Conservation (phyloP, 495 filamentous ascomycete species). For the Penicillium diatomitis region DNA sequence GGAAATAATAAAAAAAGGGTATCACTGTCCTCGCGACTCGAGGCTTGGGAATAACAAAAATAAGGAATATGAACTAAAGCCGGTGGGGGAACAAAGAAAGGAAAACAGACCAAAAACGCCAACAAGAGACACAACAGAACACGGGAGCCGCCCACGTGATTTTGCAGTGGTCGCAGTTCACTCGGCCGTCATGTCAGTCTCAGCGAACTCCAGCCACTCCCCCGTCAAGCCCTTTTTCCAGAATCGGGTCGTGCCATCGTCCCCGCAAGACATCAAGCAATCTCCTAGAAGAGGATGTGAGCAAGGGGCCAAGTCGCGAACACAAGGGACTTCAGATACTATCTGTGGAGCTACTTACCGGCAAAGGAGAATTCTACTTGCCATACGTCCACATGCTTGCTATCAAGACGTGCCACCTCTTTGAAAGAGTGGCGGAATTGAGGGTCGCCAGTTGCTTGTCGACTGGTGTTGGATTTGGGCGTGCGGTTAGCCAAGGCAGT, state of each 20-base stretch:
- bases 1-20: no score
- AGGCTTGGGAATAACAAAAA: no score
- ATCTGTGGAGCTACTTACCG: slow-evolving; percentile 17
- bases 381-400: slow-evolving; percentile 42
- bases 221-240: slow-evolving; percentile 43
- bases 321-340: no score
- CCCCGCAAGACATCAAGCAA: slow-evolving; percentile 40
- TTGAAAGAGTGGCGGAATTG: slow-evolving; percentile 39
- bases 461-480: slow-evolving; percentile 22
- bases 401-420: slow-evolving; percentile 39
- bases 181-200: slow-evolving; percentile 34
- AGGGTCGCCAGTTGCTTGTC: slow-evolving; percentile 23
- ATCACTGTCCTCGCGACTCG: no score
- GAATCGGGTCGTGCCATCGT: slow-evolving; percentile 40
- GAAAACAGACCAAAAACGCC: no score
- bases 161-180: slow-evolving; percentile 3
- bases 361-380: slow-evolving; percentile 41
- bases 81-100: no score
- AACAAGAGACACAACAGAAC: no score
- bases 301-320: no score
- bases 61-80: no score
- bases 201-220: slow-evolving; percentile 44
- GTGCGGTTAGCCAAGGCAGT: slow-evolving; percentile 39
- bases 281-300: slow-evolving; percentile 24
- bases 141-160: not conserved